Percentiles rank a stretch among this genome's conserved stretches.
These are phyloP conservation scores for Piromyces sp. DNA, from an alignment of 192 early-diverging fungal species.

Conservation along the genomic window DNA sequence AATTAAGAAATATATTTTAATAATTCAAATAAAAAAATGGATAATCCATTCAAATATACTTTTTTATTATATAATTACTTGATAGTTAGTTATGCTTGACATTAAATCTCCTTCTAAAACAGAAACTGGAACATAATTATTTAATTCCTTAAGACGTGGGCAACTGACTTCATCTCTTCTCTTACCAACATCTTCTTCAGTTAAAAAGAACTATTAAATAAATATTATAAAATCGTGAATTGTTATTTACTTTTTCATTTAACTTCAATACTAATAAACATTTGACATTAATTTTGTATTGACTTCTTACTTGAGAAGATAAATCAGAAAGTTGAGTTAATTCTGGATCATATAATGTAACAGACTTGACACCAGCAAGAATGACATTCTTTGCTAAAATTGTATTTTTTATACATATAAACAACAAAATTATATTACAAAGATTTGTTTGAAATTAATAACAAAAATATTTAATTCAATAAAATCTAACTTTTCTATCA, in stretches of 20 bases:
- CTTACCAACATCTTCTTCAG: constrained; percentile 66
- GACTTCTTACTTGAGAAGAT: constrained; percentile 63
- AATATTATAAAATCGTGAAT: too few relatives aligned
- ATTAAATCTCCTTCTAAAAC: constrained; percentile 63
- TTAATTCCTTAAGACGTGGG: constrained; percentile 80
- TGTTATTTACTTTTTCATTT: too few relatives aligned
- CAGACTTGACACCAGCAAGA: constrained; percentile 97
- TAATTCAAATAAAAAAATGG: neutral
- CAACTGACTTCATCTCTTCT: constrained; percentile 56
- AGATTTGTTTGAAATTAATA: too few relatives aligned
- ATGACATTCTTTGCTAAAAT: constrained; percentile 85
- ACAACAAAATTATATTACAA: neutral
- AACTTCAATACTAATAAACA: too few relatives aligned
- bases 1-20: too few relatives aligned
- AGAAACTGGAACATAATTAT: constrained; percentile 88
- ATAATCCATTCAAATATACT: too few relatives aligned
- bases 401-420: neutral
- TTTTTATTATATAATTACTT: constrained; percentile 1
- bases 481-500: too few relatives aligned
- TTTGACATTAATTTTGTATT: too few relatives aligned
- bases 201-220: constrained; percentile 66
- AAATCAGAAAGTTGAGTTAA: constrained; percentile 62
- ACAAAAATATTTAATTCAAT: too few relatives aligned
- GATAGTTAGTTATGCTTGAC: constrained; percentile 35
- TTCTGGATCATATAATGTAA: constrained; percentile 78